A percentile compares a stretch with the other conserved stretches of the same genome.
Evolutionary conservation across 176 grass and related monocot genomes (phyloP).

Genomic region (Avena sativa): DNA sequence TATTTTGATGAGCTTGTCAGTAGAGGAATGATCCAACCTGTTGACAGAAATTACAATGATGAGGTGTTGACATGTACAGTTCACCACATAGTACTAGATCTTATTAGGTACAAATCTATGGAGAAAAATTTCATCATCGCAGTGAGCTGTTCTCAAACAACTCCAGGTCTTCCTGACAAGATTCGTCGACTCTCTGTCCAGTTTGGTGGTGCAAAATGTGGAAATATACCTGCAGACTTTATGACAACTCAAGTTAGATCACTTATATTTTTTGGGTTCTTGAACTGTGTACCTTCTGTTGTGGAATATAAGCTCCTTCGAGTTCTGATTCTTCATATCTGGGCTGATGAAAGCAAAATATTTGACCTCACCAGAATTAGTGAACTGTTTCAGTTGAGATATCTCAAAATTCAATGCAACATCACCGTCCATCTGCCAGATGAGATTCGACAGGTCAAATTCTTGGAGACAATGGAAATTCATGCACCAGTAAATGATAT

Average conservation of each 20-base stretch:
- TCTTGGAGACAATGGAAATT: not conserved
- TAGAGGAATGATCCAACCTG: not conserved
- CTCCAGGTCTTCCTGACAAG: not conserved
- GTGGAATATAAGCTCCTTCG: not conserved
- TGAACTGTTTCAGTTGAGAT: not conserved
- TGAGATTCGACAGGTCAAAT: not conserved
- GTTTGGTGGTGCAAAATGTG: slow-evolving; percentile 8
- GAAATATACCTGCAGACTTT: not conserved
- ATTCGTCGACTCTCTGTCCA: slow-evolving; percentile 10
- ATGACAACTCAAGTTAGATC: not conserved
- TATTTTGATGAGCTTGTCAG: not conserved
- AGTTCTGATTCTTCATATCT: not conserved
- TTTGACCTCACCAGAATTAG: not conserved
- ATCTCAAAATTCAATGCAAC: not conserved
- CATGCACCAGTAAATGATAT: not conserved
- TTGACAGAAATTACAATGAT: not conserved
- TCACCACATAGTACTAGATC: slow-evolving; percentile 3
- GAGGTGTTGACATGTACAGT: not conserved
- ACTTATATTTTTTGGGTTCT: not conserved
- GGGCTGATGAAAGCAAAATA: not conserved
- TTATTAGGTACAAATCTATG: slow-evolving; percentile 11
- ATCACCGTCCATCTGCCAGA: not conserved
- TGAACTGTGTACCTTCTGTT: not conserved
- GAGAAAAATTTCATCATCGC: slow-evolving; percentile 31
- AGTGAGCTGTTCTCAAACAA: not conserved